These are phyloP conservation scores for Multifurca ochricompacta DNA, from an alignment of 768 basidiomycete genomes.

Conservation along the genomic window DNA sequence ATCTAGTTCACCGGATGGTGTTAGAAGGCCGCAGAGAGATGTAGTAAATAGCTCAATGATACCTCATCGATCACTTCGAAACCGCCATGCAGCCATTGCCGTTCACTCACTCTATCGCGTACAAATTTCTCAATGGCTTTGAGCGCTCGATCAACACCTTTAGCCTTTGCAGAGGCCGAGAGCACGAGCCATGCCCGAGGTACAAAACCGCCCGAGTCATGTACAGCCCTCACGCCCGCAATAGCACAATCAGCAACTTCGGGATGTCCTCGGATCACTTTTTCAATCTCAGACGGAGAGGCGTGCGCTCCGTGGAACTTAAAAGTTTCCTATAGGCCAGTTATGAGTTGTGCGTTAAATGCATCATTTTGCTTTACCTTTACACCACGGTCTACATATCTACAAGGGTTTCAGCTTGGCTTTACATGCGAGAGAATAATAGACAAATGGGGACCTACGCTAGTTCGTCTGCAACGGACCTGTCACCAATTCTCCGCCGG, in stretches of 20 bases:
- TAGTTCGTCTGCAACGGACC: slow-evolving; percentile 48
- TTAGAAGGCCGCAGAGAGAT: not conserved
- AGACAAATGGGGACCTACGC: slow-evolving; percentile 65
- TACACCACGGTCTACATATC: slow-evolving; percentile 63
- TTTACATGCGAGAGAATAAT: slow-evolving; percentile 21
- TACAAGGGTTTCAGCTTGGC: slow-evolving; percentile 22
- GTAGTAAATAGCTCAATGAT: not conserved
- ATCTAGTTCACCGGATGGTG: slow-evolving; percentile 38
- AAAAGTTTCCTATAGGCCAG: slow-evolving; percentile 51
- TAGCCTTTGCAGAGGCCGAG: slow-evolving; percentile 40
- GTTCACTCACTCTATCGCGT: slow-evolving; percentile 53
- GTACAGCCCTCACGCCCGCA: slow-evolving; percentile 67
- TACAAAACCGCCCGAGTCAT: slow-evolving; percentile 62
- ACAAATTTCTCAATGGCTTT: slow-evolving; percentile 52
- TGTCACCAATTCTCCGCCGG: slow-evolving; percentile 71
- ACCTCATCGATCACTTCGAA: slow-evolving; percentile 59
- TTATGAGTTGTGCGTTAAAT: not conserved
- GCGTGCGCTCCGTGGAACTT: slow-evolving; percentile 76
- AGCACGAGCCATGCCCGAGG: slow-evolving; percentile 76
- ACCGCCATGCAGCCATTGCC: slow-evolving; percentile 70
- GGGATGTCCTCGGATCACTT: slow-evolving; percentile 53
- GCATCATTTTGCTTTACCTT: slow-evolving; percentile 39
- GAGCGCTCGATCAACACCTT: slow-evolving; percentile 37
- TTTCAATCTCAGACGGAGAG: slow-evolving; percentile 71
- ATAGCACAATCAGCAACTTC: slow-evolving; percentile 59